A percentile compares a stretch with the other conserved stretches of the same genome.
These are phyloP conservation scores for Entophlyctis helioformis DNA, from an alignment of 192 early-diverging fungal genomes.

Conservation along the genomic window DNA sequence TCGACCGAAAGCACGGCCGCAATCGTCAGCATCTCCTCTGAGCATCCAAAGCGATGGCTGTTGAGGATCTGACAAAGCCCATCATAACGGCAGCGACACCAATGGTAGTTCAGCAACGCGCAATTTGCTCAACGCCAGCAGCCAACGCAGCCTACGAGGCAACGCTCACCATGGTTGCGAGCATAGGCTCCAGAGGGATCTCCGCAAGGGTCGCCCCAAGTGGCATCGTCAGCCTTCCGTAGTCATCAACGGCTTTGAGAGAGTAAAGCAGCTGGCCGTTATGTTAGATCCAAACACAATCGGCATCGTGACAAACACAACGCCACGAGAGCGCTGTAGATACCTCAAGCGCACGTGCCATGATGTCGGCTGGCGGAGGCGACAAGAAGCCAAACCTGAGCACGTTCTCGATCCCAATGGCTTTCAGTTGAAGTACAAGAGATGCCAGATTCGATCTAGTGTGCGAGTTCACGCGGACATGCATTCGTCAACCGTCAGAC, in stretches of 20 bases:
- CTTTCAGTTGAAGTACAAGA: slow-evolving; percentile 63
- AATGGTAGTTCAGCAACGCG: slow-evolving; percentile 2
- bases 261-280: slow-evolving; percentile 43
- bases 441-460: slow-evolving; percentile 36
- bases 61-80: slow-evolving; percentile 45
- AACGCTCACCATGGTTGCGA: slow-evolving; percentile 44
- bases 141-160: neutral
- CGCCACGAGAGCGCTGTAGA: neutral
- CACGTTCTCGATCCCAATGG: slow-evolving; percentile 71
- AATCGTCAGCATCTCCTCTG: slow-evolving; percentile 65
- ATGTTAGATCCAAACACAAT: neutral
- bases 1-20: slow-evolving; percentile 70
- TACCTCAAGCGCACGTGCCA: slow-evolving; percentile 58
- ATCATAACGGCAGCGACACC: no score
- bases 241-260: slow-evolving; percentile 57
- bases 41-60: slow-evolving; percentile 49
- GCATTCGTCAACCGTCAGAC: no score
- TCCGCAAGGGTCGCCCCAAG: slow-evolving; percentile 60
- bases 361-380: slow-evolving; percentile 56
- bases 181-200: slow-evolving; percentile 60
- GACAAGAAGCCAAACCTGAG: slow-evolving; percentile 69
- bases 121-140: neutral
- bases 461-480: no score
- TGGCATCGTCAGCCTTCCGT: slow-evolving; percentile 57
- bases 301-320: neutral